Conservation (phyloP, 2,329 filamentous ascomycete genomes). For the Beauveria medogensis region DNA sequence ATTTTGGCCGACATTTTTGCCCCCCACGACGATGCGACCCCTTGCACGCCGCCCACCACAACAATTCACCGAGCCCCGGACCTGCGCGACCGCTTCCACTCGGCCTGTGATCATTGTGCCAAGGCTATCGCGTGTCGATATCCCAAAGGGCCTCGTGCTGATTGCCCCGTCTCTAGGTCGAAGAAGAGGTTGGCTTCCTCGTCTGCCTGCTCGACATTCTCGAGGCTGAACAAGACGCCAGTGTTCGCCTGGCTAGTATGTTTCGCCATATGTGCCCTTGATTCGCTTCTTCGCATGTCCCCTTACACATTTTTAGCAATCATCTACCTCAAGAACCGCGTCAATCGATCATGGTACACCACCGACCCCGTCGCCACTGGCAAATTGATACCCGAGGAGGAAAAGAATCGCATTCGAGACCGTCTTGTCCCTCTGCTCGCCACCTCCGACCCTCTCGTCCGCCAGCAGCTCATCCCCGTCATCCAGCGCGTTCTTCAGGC, state of each 20-base stretch:
- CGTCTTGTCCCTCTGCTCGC: constrained; percentile 85
- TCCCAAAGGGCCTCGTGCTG: not conserved
- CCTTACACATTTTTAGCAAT: constrained; percentile 52
- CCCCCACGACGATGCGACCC: constrained; percentile 8
- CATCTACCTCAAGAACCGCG: constrained; percentile 96
- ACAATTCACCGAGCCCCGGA: not conserved
- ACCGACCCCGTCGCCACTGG: constrained; percentile 66
- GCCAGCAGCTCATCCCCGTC: constrained; percentile 86
- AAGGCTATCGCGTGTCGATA: not conserved
- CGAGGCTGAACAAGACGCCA: constrained; percentile 76
- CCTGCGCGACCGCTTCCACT: not conserved
- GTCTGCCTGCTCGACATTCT: constrained; percentile 86
- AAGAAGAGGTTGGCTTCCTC: constrained; percentile 82
- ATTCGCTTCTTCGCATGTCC: constrained; percentile 10
- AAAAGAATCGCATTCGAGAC: constrained; percentile 80
- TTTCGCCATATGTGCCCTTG: constrained; percentile 18
- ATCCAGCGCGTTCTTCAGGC: constrained; percentile 93
- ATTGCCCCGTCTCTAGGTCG: constrained; percentile 51
- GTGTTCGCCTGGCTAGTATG: constrained; percentile 83
- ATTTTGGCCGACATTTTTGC: constrained; percentile 2
- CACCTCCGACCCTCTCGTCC: constrained; percentile 68
- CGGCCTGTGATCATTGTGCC: not conserved
- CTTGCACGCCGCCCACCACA: not conserved
- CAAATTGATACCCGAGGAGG: constrained; percentile 74
- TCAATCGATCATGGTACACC: constrained; percentile 83